These are phyloP conservation scores for Citrus australasica DNA, from an alignment of 345 rosid genomes.

Conservation along the genomic window DNA sequence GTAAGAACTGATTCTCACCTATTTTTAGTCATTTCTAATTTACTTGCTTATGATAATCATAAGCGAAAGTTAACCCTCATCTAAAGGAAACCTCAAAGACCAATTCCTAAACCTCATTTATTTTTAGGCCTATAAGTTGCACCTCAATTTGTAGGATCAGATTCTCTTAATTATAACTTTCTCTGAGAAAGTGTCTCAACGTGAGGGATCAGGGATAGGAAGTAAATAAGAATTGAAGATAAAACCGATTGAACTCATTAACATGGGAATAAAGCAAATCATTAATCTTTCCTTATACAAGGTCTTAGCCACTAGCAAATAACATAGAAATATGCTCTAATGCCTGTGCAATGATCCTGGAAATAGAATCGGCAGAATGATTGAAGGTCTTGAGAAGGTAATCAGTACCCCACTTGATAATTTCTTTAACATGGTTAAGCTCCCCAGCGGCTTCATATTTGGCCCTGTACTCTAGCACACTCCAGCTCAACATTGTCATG, in stretches of 20 bases:
- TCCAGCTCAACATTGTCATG: slow-evolving; percentile 97
- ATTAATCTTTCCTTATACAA: neutral
- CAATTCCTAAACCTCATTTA: neutral
- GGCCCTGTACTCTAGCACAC: slow-evolving; percentile 86
- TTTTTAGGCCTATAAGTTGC: too few relatives aligned
- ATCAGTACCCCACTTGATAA: slow-evolving; percentile 92
- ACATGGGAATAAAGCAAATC: neutral
- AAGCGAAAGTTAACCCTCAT: neutral
- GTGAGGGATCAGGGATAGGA: neutral
- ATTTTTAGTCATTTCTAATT: neutral
- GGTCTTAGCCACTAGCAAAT: neutral
- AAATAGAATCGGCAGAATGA: slow-evolving; percentile 61
- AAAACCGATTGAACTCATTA: too few relatives aligned
- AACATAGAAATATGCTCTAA: neutral
- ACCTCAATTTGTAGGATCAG: too few relatives aligned
- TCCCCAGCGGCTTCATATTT: slow-evolving; percentile 91
- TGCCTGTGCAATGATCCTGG: slow-evolving; percentile 62
- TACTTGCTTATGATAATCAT: neutral
- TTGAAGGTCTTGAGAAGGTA: slow-evolving; percentile 92
- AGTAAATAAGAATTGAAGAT: too few relatives aligned
- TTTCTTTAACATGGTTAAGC: slow-evolving; percentile 75
- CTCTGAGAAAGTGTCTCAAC: neutral
- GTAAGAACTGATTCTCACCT: neutral
- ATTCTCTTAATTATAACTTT: too few relatives aligned
- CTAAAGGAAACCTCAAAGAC: too few relatives aligned